Conservation (phyloP, 495 filamentous ascomycete genomes). For the Xeromyces bisporus region DNA sequence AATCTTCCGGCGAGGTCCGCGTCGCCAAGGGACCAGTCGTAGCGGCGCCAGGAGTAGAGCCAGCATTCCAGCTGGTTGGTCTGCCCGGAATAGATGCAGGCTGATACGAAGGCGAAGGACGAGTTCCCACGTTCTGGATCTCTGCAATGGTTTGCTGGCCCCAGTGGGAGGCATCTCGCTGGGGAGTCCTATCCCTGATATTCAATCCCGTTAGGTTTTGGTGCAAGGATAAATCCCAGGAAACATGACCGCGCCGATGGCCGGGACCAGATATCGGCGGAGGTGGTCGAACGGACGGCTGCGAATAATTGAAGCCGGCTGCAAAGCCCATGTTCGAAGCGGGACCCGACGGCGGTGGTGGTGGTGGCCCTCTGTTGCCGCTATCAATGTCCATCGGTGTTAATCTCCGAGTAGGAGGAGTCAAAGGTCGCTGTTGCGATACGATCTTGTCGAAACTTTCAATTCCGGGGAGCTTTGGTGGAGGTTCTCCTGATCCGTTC, state of each 20-base stretch:
- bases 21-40: slow-evolving; percentile 18
- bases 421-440: slow-evolving; percentile 35
- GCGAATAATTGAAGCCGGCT: slow-evolving; percentile 27
- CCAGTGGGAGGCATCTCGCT: slow-evolving; percentile 38
- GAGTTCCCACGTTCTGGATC: slow-evolving; percentile 24
- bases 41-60: slow-evolving; percentile 23
- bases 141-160: slow-evolving; percentile 32
- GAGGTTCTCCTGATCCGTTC: slow-evolving; percentile 30
- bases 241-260: slow-evolving; percentile 42
- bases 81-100: slow-evolving; percentile 12
- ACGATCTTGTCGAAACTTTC: slow-evolving; percentile 68
- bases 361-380: slow-evolving; percentile 20
- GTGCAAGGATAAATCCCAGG: slow-evolving; percentile 66
- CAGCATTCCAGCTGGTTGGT: slow-evolving; percentile 37
- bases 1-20: slow-evolving; percentile 53
- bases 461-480: slow-evolving; percentile 64
- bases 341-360: slow-evolving; percentile 15
- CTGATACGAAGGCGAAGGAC: slow-evolving; percentile 27
- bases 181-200: slow-evolving; percentile 36
- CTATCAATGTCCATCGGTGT: slow-evolving; percentile 57
- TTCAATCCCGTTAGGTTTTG: slow-evolving; percentile 58
- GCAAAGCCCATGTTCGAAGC: too few species aligned
- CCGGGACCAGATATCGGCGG: slow-evolving; percentile 35
- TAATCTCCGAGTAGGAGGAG: slow-evolving; percentile 44
- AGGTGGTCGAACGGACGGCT: slow-evolving; percentile 28